Base-by-base conservation (phyloP, 2,329 filamentous ascomycete genomes). In the Macrophomina phaseolina region DNA sequence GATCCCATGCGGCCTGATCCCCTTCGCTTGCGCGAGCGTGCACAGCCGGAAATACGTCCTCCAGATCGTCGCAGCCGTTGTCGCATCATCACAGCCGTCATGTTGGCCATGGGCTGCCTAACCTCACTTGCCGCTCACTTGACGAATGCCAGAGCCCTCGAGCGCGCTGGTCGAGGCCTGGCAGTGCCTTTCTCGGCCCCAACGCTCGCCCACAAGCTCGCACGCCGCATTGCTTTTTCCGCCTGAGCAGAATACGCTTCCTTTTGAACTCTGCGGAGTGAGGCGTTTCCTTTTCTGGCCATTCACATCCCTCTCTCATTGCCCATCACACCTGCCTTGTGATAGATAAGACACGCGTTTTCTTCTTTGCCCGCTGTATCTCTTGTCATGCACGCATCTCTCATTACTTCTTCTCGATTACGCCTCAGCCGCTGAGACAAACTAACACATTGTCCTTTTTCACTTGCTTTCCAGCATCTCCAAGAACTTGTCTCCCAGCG, bases 401-500 rank as follows among this genome's bases (percentile, higher is more conserved):
- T 38, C 52, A 11, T 36, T 32, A 11, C 32, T 38, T 23, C 32
- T 55, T 55, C 14, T 14, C 32, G 12, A 11, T 28, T 16, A n/a
- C 42, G 16, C 11, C 12, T 45, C 42, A 23, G 5, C 16, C 7
- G 16, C 11, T 14, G 16, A 45, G 42, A 14, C 42, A 16, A 14
- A 45, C 12, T 5, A 14, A 23, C 34, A n/a, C 36, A 34, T 53
- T 34, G 34, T 38, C 52, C 32, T 7, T 28, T 38, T 8, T 5
- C 52, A 34, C n/a, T 9, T 28, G 16, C 34, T 2, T 23, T 34
- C 65, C 67, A 78, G 61, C 75, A 77, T 76, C 64, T 77, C 73
- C 58, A 77, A 58, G 36, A 77, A 76, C 70, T 75, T 76, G 28
- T 74, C 71, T 1, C 72, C 75, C 65, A 78, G 69, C 18, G 72